Conservation (phyloP, 2,329 filamentous ascomycete species). For the Cladosporium phlei region DNA sequence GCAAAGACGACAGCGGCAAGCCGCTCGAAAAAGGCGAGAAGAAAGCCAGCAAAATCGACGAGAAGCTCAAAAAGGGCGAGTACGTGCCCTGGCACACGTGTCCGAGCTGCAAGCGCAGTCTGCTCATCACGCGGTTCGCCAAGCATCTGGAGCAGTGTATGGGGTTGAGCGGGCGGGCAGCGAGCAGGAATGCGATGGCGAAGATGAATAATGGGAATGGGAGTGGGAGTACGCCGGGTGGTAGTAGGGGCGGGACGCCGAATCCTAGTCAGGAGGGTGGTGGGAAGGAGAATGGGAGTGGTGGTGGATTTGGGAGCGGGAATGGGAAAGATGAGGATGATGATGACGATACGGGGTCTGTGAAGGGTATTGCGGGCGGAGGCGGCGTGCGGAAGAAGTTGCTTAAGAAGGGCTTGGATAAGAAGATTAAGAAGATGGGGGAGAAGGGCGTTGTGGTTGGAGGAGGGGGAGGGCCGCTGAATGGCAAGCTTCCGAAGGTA, state of each 20-base stretch:
- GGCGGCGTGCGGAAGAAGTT: constrained; percentile 33
- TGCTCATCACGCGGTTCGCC: constrained; percentile 57
- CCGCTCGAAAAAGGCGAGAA: constrained; percentile 45
- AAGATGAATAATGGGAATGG: too few relatives aligned
- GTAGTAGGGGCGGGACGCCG: constrained; percentile 32
- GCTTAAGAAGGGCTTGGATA: constrained; percentile 37
- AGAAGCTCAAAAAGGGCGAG: constrained; percentile 46
- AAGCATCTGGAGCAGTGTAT: constrained; percentile 59
- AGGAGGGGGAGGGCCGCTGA: too few relatives aligned
- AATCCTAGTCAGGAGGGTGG: constrained; percentile 22
- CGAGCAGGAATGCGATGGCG: constrained; percentile 46
- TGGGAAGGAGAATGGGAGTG: constrained; percentile 17
- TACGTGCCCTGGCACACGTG: constrained; percentile 54
- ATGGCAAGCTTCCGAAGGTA: constrained; percentile 30
- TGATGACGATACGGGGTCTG: constrained; percentile 25
- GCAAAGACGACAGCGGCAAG: constrained; percentile 21
- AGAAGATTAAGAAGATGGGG: constrained; percentile 42
- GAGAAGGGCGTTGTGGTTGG: constrained; percentile 26
- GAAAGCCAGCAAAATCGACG: constrained; percentile 36
- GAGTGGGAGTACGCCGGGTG: constrained; percentile 27
- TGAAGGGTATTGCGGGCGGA: constrained; percentile 20
- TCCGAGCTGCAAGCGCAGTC: constrained; percentile 57
- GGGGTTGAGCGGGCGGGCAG: constrained; percentile 52
- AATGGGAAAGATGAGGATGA: constrained; percentile 25
- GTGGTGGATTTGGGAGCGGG: too few relatives aligned